Evolutionary conservation across 208 protist species (phyloP).

Genomic region (Strigomonas culicis): DNA sequence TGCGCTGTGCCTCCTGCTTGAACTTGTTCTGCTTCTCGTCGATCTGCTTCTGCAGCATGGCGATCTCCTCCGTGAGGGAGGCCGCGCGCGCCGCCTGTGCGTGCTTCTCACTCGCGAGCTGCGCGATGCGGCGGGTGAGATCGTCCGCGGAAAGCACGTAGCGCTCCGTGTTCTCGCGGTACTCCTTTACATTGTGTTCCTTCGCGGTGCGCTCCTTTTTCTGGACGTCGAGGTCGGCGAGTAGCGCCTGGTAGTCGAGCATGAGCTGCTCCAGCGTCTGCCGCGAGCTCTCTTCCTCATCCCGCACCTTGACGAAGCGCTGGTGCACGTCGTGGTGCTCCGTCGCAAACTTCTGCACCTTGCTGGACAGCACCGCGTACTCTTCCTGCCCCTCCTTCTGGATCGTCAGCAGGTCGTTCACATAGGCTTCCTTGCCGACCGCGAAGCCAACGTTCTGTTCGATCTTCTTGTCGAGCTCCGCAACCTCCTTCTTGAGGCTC

Average conservation of each 20-base stretch:
- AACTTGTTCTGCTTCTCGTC: slow-evolving; percentile 76
- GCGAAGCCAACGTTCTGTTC: slow-evolving; percentile 92
- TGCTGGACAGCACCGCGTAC: slow-evolving; percentile 55
- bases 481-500: slow-evolving; percentile 93
- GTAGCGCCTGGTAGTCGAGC: slow-evolving; percentile 49
- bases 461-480: slow-evolving; percentile 90
- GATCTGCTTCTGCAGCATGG: slow-evolving; percentile 37
- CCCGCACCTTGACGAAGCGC: slow-evolving; percentile 16
- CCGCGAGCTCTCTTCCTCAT: slow-evolving; percentile 16
- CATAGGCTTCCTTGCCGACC: slow-evolving; percentile 93
- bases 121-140: slow-evolving; percentile 28
- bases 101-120: slow-evolving; percentile 39
- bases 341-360: slow-evolving; percentile 48
- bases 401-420: slow-evolving; percentile 91
- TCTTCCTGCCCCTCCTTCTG: slow-evolving; percentile 94
- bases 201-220: slow-evolving; percentile 67
- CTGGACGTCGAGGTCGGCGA: slow-evolving; percentile 61
- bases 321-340: slow-evolving; percentile 50
- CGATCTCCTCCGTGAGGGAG: slow-evolving; percentile 37
- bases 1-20: slow-evolving; percentile 56
- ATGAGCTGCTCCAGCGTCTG: slow-evolving; percentile 31
- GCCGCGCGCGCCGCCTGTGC: slow-evolving; percentile 26
- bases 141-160: slow-evolving; percentile 54
- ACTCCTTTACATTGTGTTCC: slow-evolving; percentile 91
- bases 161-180: slow-evolving; percentile 62